These are phyloP conservation scores for Psilocybe subaeruginosa DNA, from an alignment of 768 basidiomycete genomes.

Conservation along the genomic window DNA sequence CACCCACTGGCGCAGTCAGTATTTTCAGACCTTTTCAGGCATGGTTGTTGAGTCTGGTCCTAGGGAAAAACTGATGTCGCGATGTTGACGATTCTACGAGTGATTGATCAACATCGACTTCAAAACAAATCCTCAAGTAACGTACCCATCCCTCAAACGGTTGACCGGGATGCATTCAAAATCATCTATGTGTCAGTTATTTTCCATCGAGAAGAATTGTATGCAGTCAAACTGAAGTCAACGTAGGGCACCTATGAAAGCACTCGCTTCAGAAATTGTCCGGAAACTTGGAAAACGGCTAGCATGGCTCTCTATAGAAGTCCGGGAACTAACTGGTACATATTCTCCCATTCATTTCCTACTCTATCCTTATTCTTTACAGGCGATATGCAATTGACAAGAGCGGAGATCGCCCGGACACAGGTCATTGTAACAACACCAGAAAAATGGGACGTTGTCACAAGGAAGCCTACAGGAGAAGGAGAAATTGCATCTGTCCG, in stretches of 20 bases:
- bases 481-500: slow-evolving; percentile 92
- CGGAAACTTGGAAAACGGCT: slow-evolving; percentile 91
- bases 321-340: slow-evolving; percentile 87
- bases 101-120: slow-evolving; percentile 69
- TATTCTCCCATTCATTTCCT: not conserved
- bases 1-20: slow-evolving; percentile 96
- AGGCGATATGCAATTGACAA: slow-evolving; percentile 97
- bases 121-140: slow-evolving; percentile 17
- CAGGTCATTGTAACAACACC: slow-evolving; percentile 99
- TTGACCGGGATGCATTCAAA: slow-evolving; percentile 81
- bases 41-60: slow-evolving; percentile 14
- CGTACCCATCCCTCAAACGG: slow-evolving; percentile 45
- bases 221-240: not conserved
- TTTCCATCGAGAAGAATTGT: not conserved
- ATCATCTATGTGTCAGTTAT: slow-evolving; percentile 89
- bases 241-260: slow-evolving; percentile 94
- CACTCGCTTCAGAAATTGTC: slow-evolving; percentile 92
- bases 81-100: slow-evolving; percentile 89
- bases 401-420: slow-evolving; percentile 90
- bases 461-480: slow-evolving; percentile 94
- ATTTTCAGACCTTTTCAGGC: not conserved
- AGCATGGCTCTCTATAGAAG: slow-evolving; percentile 83
- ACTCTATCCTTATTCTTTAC: slow-evolving; percentile 12
- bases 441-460: slow-evolving; percentile 99
- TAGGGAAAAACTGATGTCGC: slow-evolving; percentile 99